Base-by-base conservation (phyloP, 768 basidiomycete species). In the Phallus indusiatus region DNA sequence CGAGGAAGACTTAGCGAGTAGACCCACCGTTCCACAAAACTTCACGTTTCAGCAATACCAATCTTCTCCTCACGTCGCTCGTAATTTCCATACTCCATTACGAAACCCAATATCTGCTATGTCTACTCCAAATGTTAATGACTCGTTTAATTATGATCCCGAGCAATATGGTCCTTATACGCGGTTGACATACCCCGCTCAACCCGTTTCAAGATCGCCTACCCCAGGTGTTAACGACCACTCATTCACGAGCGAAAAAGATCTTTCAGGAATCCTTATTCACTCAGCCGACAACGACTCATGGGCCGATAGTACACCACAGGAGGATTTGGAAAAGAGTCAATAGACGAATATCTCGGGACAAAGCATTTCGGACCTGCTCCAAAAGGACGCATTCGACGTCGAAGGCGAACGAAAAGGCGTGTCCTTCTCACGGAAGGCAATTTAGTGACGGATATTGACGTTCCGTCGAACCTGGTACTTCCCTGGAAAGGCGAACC, bases 291-390 rank as follows among this genome's bases (percentile, higher is more conserved):
- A 20, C 10, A 18, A 12, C 18, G 21, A 51, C 18, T 22, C 17
- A 9, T 48, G 21, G 17, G 54, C 46, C n/a, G 33, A 47, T 49
- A 20, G 14, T 14, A 16, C 47, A 18, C 37, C 20, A 33, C 46
- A 37, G 42, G 54, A 49, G 34, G 55, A 48, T 47, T 42, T 17
- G 8, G 55, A 56, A 47, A 56, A 34, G 22, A 34, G 18, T 14
- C 35, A 5, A 47, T 22, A 28, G 33, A 35, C 10, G 24, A n/a
- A 18, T 48, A 36, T 20, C 16, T 53, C 24, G 47, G 57, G n/a
- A 90, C 86, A 11, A 81, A 81, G 49, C 91, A 94, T 70, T 95
- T 91, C 71, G 93, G 93, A 5, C 90, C 92, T 16, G 88, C 90
- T 1, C 93, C 93, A 7, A 71, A 80, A 24, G 89, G 92, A 42